Evolutionary conservation across 768 basidiomycete genomes (phyloP).

Genomic region (Coprinopsis cinerea): DNA sequence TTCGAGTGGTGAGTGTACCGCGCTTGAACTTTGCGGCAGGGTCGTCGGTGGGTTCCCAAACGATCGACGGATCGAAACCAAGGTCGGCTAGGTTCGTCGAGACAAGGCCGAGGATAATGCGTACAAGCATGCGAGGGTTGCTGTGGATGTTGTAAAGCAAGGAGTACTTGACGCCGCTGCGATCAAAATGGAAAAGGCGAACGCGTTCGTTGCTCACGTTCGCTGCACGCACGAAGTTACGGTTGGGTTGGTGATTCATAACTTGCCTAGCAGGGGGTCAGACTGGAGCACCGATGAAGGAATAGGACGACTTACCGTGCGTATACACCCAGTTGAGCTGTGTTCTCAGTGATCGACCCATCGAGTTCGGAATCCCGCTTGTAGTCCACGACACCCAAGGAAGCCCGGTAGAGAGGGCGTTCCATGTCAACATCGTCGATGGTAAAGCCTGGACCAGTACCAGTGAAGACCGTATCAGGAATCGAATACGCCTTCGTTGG

Average conservation of each 20-base stretch:
- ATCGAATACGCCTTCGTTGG: too few species aligned
- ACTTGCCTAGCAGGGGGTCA: constrained; percentile 2
- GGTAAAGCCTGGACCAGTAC: too few species aligned
- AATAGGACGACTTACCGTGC: too few species aligned
- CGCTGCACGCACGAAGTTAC: not conserved
- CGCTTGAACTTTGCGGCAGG: not conserved
- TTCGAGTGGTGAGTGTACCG: not conserved
- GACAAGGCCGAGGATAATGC: not conserved
- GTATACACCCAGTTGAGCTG: too few species aligned
- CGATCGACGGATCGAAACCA: not conserved
- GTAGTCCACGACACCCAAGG: too few species aligned
- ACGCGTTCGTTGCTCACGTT: not conserved
- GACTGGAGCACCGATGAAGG: too few species aligned
- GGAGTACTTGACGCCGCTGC: not conserved
- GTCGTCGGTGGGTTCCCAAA: not conserved
- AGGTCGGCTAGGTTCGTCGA: not conserved
- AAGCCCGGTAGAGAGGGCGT: too few species aligned
- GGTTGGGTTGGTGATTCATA: not conserved
- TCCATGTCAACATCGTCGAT: too few species aligned
- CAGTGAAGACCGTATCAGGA: too few species aligned
- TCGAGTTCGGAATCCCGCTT: too few species aligned
- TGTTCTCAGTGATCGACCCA: too few species aligned
- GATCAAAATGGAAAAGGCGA: not conserved
- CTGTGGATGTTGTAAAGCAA: not conserved
- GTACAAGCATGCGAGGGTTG: not conserved